Evolutionary conservation across 2,329 filamentous ascomycete species (phyloP), one percentile per base, ranked within the genome.

Genomic region (Fonsecaea pugnacius): DNA sequence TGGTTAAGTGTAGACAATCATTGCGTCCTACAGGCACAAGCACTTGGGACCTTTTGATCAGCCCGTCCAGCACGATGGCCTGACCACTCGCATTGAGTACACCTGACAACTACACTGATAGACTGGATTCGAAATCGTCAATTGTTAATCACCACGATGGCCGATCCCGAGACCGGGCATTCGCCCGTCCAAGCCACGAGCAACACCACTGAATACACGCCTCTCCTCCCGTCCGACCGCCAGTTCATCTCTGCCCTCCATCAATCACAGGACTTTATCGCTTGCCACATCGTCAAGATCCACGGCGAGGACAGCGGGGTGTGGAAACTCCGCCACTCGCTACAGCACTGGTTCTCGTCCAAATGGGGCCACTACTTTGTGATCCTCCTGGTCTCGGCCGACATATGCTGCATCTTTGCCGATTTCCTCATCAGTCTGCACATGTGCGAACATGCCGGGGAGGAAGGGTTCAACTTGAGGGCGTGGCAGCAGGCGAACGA

Each of bases 401-500:
- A 85, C 69, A 78, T 85, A 3, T 73, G 77, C n/a, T 78, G 78
- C 70, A 82, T 84, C 67, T 83, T 85, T 70, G 78, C 80, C 27
- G 81, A 83, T 61, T 82, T 85, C 59, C 73, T 84, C 43, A 79
- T 84, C 59, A 77, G 77, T 53, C 74, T 84, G 8, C 76, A 83
- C 56, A 77, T 78, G 56, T 85, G 83, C 72, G 81, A 83, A 68
- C 65, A 74, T 70, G 48, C 36, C 1, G 57, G 68, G 35, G 55
- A 71, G 38, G 67, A 70, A 61, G 58, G 58, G 33, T 70, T 72
- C 35, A 66, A 71, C 59, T 46, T 51, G 36, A 50, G 53, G 6
- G 50, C 62, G 32, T 78, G 76, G 75, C 71, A 75, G 54, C 70
- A 74, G 53, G 77, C 78, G 2, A 72, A 78, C 27, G 72, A 79